Evolutionary conservation across 148 eudicot species (phyloP).

Genomic region (Arctostaphylos glauca): DNA sequence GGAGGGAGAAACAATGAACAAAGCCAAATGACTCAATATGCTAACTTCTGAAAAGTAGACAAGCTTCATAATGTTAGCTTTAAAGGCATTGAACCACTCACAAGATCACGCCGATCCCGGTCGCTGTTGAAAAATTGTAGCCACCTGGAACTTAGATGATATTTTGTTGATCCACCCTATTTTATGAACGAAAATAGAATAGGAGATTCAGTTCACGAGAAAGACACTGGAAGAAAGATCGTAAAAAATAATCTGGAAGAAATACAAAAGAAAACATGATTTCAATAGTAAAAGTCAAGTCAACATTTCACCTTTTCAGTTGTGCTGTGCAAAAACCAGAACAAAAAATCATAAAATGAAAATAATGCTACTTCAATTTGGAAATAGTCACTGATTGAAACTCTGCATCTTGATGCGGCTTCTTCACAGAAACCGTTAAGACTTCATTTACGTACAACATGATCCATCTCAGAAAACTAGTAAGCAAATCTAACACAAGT

Average conservation of each 20-base stretch:
- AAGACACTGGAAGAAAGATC: neutral
- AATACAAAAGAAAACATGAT: neutral
- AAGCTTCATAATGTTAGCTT: conserved; percentile 4
- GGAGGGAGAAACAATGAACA: conserved; percentile 9
- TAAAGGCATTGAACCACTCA: conserved; percentile 35
- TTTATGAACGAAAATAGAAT: conserved; percentile 20
- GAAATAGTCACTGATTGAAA: neutral
- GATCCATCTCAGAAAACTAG: neutral
- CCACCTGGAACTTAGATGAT: conserved; percentile 93
- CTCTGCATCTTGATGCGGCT: neutral
- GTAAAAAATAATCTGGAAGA: neutral
- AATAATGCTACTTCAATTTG: neutral
- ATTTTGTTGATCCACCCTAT: conserved; percentile 98
- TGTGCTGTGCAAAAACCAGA: neutral
- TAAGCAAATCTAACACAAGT: neutral
- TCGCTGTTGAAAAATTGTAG: conserved; percentile 85
- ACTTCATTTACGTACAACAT: neutral
- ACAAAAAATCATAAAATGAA: neutral
- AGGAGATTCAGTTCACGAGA: neutral
- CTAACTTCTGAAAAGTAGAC: neutral
- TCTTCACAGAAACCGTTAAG: neutral
- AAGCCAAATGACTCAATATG: neutral
- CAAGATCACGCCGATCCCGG: conserved; percentile 99
- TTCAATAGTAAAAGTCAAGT: neutral
- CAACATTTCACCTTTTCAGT: neutral